phyloP scores from a whole-genome alignment of 768 basidiomycete species.

The Termitomyces sp. region DNA sequence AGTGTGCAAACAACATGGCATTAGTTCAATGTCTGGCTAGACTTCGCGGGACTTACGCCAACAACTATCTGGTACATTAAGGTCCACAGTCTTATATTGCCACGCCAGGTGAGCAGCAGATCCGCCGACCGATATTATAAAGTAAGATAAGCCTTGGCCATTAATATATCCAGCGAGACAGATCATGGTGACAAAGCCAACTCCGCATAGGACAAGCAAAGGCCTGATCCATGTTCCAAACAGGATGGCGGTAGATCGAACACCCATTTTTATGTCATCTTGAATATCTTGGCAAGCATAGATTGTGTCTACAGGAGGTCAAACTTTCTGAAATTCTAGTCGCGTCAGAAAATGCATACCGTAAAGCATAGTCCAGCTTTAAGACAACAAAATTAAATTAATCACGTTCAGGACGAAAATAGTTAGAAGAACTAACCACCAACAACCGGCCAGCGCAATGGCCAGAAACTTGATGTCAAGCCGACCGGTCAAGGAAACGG shows the following conservation, averaged over 20 bases:
- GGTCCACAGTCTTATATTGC: constrained; percentile 40
- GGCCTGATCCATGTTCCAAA: constrained; percentile 57
- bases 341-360: constrained; percentile 19
- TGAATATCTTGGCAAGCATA: constrained; percentile 77
- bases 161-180: constrained; percentile 49
- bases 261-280: constrained; percentile 69
- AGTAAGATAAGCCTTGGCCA: constrained; percentile 42
- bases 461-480: constrained; percentile 27
- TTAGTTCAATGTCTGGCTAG: background rate
- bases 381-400: background rate
- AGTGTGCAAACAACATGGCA: background rate
- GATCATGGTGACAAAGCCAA: constrained; percentile 46
- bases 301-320: constrained; percentile 14
- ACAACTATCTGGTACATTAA: constrained; percentile 39
- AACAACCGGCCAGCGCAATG: constrained; percentile 33
- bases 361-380: constrained; percentile 47
- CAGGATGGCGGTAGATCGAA: constrained; percentile 71
- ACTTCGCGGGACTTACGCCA: constrained; percentile 27
- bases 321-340: background rate
- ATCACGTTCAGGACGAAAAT: background rate
- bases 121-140: constrained; percentile 39
- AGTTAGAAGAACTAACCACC: constrained; percentile 31
- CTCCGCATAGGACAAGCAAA: constrained; percentile 46
- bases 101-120: constrained; percentile 36
- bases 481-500: constrained; percentile 32